Conservation (phyloP, 2,329 filamentous ascomycete genomes). For the Penicillium sp. region DNA sequence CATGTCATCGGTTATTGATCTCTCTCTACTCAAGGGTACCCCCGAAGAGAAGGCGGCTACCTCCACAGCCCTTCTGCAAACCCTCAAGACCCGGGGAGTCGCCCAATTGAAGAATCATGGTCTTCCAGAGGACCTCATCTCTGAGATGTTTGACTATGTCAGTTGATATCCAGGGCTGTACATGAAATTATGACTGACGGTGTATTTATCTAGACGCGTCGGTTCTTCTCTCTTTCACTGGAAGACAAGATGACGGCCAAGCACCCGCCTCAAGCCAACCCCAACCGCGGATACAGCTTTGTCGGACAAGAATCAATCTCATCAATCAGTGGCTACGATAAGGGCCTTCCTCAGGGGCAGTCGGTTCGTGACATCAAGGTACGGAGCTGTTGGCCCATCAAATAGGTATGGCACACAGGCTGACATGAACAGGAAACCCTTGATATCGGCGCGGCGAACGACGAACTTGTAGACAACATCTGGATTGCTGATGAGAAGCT, state of each 20-base stretch:
- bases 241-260: slow-evolving; percentile 33
- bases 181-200: background rate
- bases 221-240: slow-evolving; percentile 28
- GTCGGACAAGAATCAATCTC: slow-evolving; percentile 34
- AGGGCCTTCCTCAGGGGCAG: slow-evolving; percentile 17
- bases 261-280: slow-evolving; percentile 31
- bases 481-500: slow-evolving; percentile 51
- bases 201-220: slow-evolving; percentile 7
- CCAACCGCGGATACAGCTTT: slow-evolving; percentile 34
- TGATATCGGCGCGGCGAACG: slow-evolving; percentile 50
- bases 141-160: slow-evolving; percentile 18
- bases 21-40: slow-evolving; percentile 19
- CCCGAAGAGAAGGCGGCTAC: slow-evolving; percentile 13
- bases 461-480: slow-evolving; percentile 45
- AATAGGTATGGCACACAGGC: background rate
- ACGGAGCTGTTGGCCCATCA: background rate
- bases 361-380: slow-evolving; percentile 27
- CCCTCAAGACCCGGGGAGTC: slow-evolving; percentile 18
- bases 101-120: slow-evolving; percentile 22
- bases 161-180: background rate
- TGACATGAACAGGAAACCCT: slow-evolving; percentile 41
- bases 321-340: slow-evolving; percentile 27
- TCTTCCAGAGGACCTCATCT: slow-evolving; percentile 13
- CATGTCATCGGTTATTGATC: slow-evolving; percentile 16
- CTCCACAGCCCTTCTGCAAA: slow-evolving; percentile 11